phyloP scores from a whole-genome alignment of 2,329 filamentous ascomycete genomes.

The Cordyceps javanica region DNA sequence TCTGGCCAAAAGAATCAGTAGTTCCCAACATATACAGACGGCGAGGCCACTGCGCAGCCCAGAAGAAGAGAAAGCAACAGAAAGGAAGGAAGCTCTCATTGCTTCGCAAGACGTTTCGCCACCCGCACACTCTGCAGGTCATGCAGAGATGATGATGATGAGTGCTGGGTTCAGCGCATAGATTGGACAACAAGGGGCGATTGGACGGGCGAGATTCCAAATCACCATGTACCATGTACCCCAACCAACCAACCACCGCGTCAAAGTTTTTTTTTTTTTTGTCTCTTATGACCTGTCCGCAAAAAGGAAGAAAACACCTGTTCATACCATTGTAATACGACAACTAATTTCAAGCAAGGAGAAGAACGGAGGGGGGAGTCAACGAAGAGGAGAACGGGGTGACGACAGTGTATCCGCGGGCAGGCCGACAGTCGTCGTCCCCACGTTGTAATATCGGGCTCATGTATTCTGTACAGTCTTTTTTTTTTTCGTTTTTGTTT shows the following conservation, averaged over 20 bases:
- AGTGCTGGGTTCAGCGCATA: background rate
- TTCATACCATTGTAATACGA: slow-evolving; percentile 6
- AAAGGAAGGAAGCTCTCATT: background rate
- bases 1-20: background rate
- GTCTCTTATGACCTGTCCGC: slow-evolving; percentile 11
- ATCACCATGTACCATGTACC: slow-evolving; percentile 11
- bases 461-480: slow-evolving; percentile 2
- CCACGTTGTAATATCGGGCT: slow-evolving; percentile 8
- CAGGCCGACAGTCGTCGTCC: slow-evolving; percentile 7
- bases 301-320: slow-evolving; percentile 4
- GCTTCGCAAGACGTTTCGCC: background rate
- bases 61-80: background rate
- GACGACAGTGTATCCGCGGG: slow-evolving; percentile 1
- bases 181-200: slow-evolving; percentile 4
- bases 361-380: too few species aligned
- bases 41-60: background rate
- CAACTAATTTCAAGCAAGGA: background rate
- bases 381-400: background rate
- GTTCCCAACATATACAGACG: background rate
- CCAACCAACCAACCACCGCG: slow-evolving; percentile 2
- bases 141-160: background rate
- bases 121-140: background rate
- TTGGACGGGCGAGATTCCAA: background rate
- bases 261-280: slow-evolving; percentile 17
- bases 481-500: slow-evolving; percentile 2